These are phyloP conservation scores for Tausonia pullulans DNA, from an alignment of 1,284 basidiomycete species.

Conservation along the genomic window DNA sequence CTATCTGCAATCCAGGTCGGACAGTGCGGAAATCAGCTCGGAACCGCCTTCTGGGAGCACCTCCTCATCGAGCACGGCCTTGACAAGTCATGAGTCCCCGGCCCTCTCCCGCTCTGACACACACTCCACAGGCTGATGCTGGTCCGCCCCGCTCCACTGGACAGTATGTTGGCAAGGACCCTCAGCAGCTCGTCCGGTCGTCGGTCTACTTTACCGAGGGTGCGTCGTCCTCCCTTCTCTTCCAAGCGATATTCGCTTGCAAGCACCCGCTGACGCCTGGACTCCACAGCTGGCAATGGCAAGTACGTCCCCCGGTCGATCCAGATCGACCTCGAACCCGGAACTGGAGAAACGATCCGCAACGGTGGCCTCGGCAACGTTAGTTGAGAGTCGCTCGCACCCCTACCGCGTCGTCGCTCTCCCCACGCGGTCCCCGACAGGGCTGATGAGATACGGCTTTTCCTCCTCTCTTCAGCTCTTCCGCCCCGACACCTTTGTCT, in stretches of 20 bases:
- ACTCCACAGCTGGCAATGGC: slow-evolving; percentile 25
- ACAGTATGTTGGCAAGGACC: slow-evolving; percentile 28
- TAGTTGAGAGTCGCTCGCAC: background rate
- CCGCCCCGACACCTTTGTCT: slow-evolving; percentile 76
- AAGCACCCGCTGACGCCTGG: background rate
- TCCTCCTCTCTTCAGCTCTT: slow-evolving; percentile 43
- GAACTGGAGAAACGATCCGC: slow-evolving; percentile 61
- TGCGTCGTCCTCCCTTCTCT: background rate
- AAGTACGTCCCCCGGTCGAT: slow-evolving; percentile 91
- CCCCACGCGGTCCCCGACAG: slow-evolving; percentile 57
- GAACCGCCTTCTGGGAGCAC: slow-evolving; percentile 32
- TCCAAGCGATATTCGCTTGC: background rate
- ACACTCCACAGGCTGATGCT: background rate
- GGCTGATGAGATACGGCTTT: background rate
- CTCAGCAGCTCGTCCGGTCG: slow-evolving; percentile 22
- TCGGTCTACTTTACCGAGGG: slow-evolving; percentile 36
- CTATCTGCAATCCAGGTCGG: background rate
- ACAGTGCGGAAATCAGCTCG: slow-evolving; percentile 17
- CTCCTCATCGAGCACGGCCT: slow-evolving; percentile 30
- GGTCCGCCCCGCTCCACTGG: slow-evolving; percentile 1
- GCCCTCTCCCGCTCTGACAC: too few relatives aligned
- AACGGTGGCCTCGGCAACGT: slow-evolving; percentile 40
- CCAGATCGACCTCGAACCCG: slow-evolving; percentile 82
- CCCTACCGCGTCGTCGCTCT: slow-evolving; percentile 32
- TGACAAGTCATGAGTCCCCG: slow-evolving; percentile 18